Evolutionary conservation across 169 alveolate species (phyloP).

Genomic region (Amoebophrya sp.): DNA sequence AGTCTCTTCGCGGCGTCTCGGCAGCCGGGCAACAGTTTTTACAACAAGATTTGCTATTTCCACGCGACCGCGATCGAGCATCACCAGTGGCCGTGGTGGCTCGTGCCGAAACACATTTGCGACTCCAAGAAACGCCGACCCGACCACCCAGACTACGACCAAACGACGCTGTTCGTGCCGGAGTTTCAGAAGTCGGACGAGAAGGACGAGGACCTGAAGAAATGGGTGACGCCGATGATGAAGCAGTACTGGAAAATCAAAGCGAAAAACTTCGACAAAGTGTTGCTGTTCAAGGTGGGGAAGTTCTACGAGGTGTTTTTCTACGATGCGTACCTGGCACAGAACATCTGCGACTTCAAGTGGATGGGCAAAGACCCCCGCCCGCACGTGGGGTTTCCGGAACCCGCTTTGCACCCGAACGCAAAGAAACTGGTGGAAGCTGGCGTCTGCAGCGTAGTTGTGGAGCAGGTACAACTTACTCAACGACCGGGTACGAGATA

Average conservation of each 20-base stretch:
- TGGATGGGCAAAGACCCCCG: slow-evolving; percentile 96
- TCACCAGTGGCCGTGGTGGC: slow-evolving; percentile 21
- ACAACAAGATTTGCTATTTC: no score
- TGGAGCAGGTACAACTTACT: slow-evolving; percentile 95
- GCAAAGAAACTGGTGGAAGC: slow-evolving; percentile 72
- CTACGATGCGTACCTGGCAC: slow-evolving; percentile 88
- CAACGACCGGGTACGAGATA: slow-evolving; percentile 57
- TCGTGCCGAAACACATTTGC: slow-evolving; percentile 10
- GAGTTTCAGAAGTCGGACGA: slow-evolving; percentile 16
- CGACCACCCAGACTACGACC: slow-evolving; percentile 17
- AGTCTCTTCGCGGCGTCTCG: no score
- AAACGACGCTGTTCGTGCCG: slow-evolving; percentile 17
- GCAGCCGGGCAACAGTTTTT: no score
- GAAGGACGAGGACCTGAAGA: neutral
- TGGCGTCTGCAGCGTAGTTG: slow-evolving; percentile 92
- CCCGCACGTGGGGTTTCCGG: slow-evolving; percentile 99
- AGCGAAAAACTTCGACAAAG: slow-evolving; percentile 80
- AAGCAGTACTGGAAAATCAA: slow-evolving; percentile 92
- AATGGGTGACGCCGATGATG: slow-evolving; percentile 37
- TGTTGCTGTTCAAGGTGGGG: slow-evolving; percentile 93
- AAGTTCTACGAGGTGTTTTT: slow-evolving; percentile 78
- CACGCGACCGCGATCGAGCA: neutral
- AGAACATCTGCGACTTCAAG: slow-evolving; percentile 81
- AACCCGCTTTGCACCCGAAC: slow-evolving; percentile 79
- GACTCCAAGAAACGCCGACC: slow-evolving; percentile 12